Conservation (phyloP, 441 rosid species). For the Capsella rubella region DNA sequence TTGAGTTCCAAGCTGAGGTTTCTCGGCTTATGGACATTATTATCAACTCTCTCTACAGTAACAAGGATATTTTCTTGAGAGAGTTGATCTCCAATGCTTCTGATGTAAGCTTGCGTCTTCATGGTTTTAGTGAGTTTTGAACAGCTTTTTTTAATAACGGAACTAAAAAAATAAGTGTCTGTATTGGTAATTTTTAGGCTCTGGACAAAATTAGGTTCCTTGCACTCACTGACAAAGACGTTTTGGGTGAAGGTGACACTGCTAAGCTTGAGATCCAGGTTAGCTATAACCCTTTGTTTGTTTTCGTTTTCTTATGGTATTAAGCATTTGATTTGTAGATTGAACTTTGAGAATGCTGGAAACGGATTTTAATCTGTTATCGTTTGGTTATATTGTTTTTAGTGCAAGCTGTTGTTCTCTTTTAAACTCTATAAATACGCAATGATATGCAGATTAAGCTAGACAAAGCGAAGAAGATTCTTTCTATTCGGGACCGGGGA, state of each 20-base stretch:
- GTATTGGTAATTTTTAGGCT: slow-evolving; percentile 54
- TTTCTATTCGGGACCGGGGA: slow-evolving; percentile 90
- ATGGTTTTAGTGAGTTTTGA: neutral
- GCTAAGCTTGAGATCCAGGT: slow-evolving; percentile 98
- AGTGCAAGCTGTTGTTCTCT: neutral
- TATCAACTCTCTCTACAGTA: slow-evolving; percentile 95
- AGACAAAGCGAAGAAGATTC: slow-evolving; percentile 84
- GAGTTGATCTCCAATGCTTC: slow-evolving; percentile 98
- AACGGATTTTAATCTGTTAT: neutral
- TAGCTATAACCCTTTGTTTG: slow-evolving; percentile 16
- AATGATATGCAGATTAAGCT: slow-evolving; percentile 70
- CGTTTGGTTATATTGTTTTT: neutral
- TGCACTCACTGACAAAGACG: slow-evolving; percentile 86
- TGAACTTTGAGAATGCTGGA: slow-evolving; percentile 6
- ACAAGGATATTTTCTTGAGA: slow-evolving; percentile 94
- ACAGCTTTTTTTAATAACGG: neutral
- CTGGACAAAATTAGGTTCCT: slow-evolving; percentile 95
- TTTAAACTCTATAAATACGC: neutral
- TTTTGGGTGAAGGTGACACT: slow-evolving; percentile 92
- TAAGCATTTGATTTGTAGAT: neutral
- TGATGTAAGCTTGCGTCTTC: slow-evolving; percentile 62
- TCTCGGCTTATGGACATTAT: slow-evolving; percentile 97
- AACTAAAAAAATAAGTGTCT: neutral
- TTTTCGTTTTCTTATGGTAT: neutral
- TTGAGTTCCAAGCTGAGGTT: slow-evolving; percentile 96